Conservation (phyloP, 768 basidiomycete species). For the Boletus rubroflammeus region DNA sequence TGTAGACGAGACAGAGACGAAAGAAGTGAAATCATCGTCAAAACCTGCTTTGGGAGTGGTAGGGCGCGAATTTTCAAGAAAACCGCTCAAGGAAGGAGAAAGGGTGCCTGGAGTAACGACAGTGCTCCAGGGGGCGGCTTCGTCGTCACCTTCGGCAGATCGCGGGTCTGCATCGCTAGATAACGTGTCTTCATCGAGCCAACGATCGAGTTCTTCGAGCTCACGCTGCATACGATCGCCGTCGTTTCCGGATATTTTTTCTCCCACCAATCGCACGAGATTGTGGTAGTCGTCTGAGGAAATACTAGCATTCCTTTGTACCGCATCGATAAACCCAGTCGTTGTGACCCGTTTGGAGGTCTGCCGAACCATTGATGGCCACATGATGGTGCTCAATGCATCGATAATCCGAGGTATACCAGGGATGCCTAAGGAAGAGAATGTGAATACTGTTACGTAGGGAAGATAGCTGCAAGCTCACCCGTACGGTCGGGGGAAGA, state of each 20-base stretch:
- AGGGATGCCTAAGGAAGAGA: conserved; percentile 38
- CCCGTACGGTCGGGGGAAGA: conserved; percentile 14
- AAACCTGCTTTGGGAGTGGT: conserved; percentile 45
- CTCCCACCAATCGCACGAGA: conserved; percentile 20
- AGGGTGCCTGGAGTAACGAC: conserved; percentile 29
- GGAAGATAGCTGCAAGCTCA: conserved; percentile 1
- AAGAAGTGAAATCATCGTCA: conserved; percentile 80
- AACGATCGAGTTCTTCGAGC: conserved; percentile 56
- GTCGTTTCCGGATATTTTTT: conserved; percentile 23
- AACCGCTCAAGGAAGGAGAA: conserved; percentile 25
- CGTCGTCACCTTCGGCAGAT: conserved; percentile 16
- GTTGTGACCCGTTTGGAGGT: not conserved
- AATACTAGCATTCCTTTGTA: not conserved
- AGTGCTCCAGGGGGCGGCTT: conserved; percentile 40
- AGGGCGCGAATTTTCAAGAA: conserved; percentile 18
- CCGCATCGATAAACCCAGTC: not conserved
- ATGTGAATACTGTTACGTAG: not conserved
- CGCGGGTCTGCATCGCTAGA: conserved; percentile 15
- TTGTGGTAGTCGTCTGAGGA: conserved; percentile 20
- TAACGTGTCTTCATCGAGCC: conserved; percentile 50
- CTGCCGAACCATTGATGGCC: conserved; percentile 65
- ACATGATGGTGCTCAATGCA: conserved; percentile 84
- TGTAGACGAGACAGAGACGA: conserved; percentile 55
- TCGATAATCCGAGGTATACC: conserved; percentile 69
- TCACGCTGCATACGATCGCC: conserved; percentile 43